Evolutionary conservation across 768 basidiomycete species (phyloP).

Genomic region (Exsudoporus frostii): DNA sequence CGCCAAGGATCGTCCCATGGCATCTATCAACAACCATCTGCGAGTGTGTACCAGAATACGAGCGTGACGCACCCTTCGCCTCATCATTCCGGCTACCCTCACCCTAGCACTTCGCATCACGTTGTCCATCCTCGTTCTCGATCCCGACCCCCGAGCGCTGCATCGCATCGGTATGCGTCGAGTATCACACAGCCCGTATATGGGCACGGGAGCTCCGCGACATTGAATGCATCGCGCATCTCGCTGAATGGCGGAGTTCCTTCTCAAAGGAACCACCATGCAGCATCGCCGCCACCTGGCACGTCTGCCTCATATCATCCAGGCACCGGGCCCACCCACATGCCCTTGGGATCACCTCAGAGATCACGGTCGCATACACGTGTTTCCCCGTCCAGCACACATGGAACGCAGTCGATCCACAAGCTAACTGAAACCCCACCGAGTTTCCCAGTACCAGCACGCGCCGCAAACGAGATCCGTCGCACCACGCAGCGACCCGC

Average conservation of each 20-base stretch:
- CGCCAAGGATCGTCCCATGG: constrained; percentile 19
- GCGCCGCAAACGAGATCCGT: constrained; percentile 15
- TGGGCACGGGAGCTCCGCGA: constrained; percentile 26
- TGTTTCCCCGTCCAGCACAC: neutral
- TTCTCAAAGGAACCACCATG: constrained; percentile 11
- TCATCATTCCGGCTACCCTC: constrained; percentile 6
- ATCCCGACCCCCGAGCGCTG: constrained; percentile 28
- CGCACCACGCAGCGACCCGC: constrained; percentile 21
- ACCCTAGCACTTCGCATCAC: constrained; percentile 18
- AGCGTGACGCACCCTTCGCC: constrained; percentile 12
- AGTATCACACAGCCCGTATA: constrained; percentile 23
- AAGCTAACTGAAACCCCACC: constrained; percentile 1
- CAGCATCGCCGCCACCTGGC: constrained; percentile 10
- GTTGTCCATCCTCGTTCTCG: constrained; percentile 22
- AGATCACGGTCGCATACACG: constrained; percentile 21
- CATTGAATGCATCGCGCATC: constrained; percentile 16
- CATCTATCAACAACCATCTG: constrained; percentile 6
- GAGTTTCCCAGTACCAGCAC: neutral
- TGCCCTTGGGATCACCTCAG: constrained; percentile 10
- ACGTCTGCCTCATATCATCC: constrained; percentile 4
- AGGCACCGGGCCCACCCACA: neutral
- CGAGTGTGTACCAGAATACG: constrained; percentile 10
- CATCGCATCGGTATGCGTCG: constrained; percentile 31
- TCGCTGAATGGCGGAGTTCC: constrained; percentile 19
- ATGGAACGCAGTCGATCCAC: neutral